Conservation (phyloP, 169 alveolate genomes). For the Amoebophrya sp. region DNA sequence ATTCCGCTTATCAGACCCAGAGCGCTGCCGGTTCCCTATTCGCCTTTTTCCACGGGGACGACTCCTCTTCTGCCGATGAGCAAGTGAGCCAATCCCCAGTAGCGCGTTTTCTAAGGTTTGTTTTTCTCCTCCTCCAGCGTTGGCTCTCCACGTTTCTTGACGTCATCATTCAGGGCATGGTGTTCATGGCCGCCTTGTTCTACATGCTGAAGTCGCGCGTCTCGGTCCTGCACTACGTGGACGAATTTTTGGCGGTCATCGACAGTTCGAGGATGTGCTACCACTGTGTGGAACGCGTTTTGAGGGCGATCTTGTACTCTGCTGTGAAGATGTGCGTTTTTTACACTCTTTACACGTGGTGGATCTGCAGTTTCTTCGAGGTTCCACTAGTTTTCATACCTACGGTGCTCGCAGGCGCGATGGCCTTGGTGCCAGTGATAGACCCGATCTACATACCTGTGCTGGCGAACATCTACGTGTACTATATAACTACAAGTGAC, state of each 20-base stretch:
- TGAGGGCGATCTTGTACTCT: background rate
- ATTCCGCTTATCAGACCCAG: background rate
- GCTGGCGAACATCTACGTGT: background rate
- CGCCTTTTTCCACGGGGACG: background rate
- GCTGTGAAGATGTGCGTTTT: background rate
- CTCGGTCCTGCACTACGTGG: background rate
- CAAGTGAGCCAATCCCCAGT: background rate
- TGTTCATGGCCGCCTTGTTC: background rate
- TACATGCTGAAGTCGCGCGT: background rate
- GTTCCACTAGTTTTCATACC: background rate
- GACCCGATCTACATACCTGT: background rate
- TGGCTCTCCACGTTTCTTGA: background rate
- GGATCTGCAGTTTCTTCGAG: background rate
- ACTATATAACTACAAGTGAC: too few species aligned
- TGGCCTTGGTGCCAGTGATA: background rate
- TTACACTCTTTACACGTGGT: background rate
- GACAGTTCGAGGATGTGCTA: background rate
- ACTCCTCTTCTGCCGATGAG: too few species aligned
- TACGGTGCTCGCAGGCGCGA: background rate
- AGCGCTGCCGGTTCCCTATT: background rate
- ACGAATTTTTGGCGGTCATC: background rate
- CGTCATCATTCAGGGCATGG: background rate
- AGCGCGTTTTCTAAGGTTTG: background rate
- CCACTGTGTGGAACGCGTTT: background rate
- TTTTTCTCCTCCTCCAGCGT: background rate